Conservation (phyloP, 305 asterid species). For the Salvia sclarea region DNA sequence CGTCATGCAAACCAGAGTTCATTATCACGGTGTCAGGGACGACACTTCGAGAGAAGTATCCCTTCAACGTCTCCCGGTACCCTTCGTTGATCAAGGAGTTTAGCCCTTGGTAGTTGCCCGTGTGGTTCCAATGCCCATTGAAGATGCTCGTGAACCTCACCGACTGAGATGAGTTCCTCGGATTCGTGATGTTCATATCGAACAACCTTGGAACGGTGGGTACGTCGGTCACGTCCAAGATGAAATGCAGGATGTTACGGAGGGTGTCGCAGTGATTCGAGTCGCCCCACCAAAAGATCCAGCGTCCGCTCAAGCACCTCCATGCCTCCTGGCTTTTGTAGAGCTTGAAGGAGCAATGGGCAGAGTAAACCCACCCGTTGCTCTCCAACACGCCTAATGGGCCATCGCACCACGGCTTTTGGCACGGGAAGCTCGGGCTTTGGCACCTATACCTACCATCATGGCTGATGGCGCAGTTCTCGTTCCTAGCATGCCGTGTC, state of each 20-base stretch:
- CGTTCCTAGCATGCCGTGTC: slow-evolving; percentile 84
- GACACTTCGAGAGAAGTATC: slow-evolving; percentile 48
- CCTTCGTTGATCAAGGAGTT: slow-evolving; percentile 54
- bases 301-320: slow-evolving; percentile 60
- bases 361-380: slow-evolving; percentile 88
- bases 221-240: slow-evolving; percentile 51
- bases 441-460: slow-evolving; percentile 87
- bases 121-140: slow-evolving; percentile 73
- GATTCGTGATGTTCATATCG: slow-evolving; percentile 79
- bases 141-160: slow-evolving; percentile 83
- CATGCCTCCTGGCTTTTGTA: slow-evolving; percentile 58
- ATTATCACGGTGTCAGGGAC: slow-evolving; percentile 81
- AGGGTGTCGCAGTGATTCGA: slow-evolving; percentile 92
- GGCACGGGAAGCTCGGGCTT: slow-evolving; percentile 58
- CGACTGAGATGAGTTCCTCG: slow-evolving; percentile 57
- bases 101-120: slow-evolving; percentile 74
- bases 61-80: slow-evolving; percentile 53
- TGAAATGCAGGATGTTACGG: slow-evolving; percentile 74
- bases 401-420: slow-evolving; percentile 79
- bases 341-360: slow-evolving; percentile 89
- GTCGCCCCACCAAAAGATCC: slow-evolving; percentile 99
- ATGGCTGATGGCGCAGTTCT: slow-evolving; percentile 54
- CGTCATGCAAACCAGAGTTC: slow-evolving; percentile 95
- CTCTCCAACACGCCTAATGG: slow-evolving; percentile 74
- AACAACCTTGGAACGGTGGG: slow-evolving; percentile 60